A percentile compares a stretch with the other conserved stretches of the same genome.
Conservation (phyloP, 345 rosid genomes). For the Raphanus sativus region DNA sequence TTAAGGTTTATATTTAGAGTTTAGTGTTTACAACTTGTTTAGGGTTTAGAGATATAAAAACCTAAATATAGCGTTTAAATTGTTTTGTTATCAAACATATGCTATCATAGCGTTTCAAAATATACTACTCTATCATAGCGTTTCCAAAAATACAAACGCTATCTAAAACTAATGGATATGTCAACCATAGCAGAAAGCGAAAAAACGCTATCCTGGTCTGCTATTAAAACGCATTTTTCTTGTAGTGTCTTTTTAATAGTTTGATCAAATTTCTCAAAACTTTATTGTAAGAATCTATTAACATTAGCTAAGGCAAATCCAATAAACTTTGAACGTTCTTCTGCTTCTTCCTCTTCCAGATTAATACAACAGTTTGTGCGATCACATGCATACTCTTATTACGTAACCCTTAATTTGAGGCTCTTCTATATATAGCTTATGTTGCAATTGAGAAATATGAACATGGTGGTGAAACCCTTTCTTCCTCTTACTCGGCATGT, state of each 20-base stretch:
- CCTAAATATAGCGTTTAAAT: no score
- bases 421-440: not conserved
- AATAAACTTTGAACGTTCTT: not conserved
- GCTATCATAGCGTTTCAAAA: no score
- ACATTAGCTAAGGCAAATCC: not conserved
- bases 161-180: no score
- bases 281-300: not conserved
- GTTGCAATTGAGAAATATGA: not conserved
- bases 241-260: not conserved
- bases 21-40: no score
- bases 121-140: no score
- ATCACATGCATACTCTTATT: not conserved
- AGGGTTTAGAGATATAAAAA: no score
- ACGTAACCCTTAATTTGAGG: not conserved
- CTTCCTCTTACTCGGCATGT: not conserved
- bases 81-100: no score
- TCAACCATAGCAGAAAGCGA: no score
- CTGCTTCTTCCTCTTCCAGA: not conserved
- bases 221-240: no score
- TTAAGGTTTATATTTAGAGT: no score
- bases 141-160: no score
- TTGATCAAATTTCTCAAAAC: not conserved
- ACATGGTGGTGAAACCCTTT: not conserved
- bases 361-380: not conserved
- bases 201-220: no score